Evolutionary conservation across 2,329 filamentous ascomycete species (phyloP), one percentile per base, ranked within the genome.

Genomic region (Hypoxylon sp.): DNA sequence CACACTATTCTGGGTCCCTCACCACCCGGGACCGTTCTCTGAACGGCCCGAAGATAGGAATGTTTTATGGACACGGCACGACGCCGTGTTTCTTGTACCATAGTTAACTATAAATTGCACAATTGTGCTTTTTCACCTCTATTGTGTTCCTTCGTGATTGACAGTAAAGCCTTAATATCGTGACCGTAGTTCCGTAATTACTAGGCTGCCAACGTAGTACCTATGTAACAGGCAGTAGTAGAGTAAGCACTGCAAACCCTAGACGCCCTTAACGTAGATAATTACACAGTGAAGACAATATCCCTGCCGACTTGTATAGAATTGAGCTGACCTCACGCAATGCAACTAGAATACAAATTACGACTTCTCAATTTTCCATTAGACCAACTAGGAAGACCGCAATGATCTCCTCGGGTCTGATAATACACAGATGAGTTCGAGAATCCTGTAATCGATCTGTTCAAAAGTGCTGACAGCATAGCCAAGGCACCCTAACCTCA

Each of bases 171-270:
- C n/a, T 28, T 30, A 21, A 28, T 9, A 41, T 21, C 32, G 9
- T 11, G 14, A 10, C 5, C n/a, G 41, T 56, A 13, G 46, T 23
- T 46, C 5, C n/a, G 41, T 56, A 19, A 56, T 23, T 56, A 23
- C 3, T 23, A 34, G 41, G 25, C n/a, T 56, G 53, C 52, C 30
- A 19, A 46, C 4, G 14, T 46, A 56, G 23, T 25, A 41, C 32
- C n/a, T 21, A 34, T n/a, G n/a, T 32, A 6, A 41, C 43, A 34
- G 6, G 21, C 38, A 46, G 41, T 34, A 23, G 53, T 17, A 28
- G 25, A 56, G 17, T 43, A 49, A 19, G 19, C 5, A 28, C 45
- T n/a, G 45, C 17, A 21, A 48, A 38, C 36, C 45, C 32, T 9
- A 50, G 32, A n/a, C 32, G 3, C 10, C 28, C 14, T 11, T 32